A percentile compares a stretch with the other conserved stretches of the same genome.
Evolutionary conservation across 176 grass and related monocot genomes (phyloP).

Genomic region (Phoenix dactylifera): DNA sequence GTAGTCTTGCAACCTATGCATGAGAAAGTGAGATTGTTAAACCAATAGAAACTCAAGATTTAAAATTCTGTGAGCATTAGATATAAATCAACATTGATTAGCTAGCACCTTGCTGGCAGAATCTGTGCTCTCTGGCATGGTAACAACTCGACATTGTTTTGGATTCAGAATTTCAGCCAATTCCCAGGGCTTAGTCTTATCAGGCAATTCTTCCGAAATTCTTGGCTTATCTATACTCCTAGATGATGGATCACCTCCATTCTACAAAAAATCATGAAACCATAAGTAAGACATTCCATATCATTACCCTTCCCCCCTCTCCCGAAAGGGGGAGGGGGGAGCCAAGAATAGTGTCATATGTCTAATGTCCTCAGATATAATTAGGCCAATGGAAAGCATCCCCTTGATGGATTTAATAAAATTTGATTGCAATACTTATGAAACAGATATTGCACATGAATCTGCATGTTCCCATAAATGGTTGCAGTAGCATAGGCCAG

Average conservation of each 20-base stretch:
- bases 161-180: conserved; percentile 62
- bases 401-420: no score
- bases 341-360: no score
- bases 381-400: no score
- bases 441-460: no score
- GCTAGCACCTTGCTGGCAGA: conserved; percentile 58
- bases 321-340: no score
- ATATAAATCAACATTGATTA: conserved; percentile 14
- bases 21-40: conserved; percentile 11
- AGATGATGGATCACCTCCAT: conserved; percentile 60
- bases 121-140: conserved; percentile 79
- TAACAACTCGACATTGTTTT: conserved; percentile 72
- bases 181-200: conserved; percentile 67
- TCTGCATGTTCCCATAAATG: no score
- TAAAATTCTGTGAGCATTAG: conserved; percentile 1
- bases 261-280: conserved; percentile 35
- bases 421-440: no score
- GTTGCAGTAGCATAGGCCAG: no score
- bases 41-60: neutral
- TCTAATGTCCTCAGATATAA: no score
- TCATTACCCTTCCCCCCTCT: no score
- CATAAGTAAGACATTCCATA: no score
- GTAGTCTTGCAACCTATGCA: conserved; percentile 69
- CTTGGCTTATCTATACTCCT: conserved; percentile 69
- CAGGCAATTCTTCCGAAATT: conserved; percentile 72